A percentile compares a stretch with the other conserved stretches of the same genome.
Evolutionary conservation across 2,329 filamentous ascomycete genomes (phyloP).

Genomic region (Mollisiaceae sp.): DNA sequence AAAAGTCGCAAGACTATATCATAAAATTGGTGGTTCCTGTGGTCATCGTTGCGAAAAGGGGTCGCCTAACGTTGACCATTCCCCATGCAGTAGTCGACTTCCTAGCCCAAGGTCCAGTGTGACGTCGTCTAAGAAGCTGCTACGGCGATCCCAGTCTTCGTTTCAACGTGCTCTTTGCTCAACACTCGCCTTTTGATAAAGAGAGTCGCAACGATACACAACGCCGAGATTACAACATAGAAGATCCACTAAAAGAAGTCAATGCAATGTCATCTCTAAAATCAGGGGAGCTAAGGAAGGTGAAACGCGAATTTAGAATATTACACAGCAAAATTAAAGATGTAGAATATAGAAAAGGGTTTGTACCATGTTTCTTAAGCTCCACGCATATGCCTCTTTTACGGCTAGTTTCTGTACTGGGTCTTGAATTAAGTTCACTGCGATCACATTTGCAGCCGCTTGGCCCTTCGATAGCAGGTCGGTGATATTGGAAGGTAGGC

Average conservation of each 20-base stretch:
- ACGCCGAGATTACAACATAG: conserved; percentile 23
- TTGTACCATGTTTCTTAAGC: conserved; percentile 28
- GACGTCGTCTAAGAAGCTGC: not conserved
- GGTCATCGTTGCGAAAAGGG: no score
- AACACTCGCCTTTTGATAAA: conserved; percentile 51
- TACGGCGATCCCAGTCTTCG: conserved; percentile 49
- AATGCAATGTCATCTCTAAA: no score
- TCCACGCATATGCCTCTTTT: conserved; percentile 27
- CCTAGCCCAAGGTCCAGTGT: no score
- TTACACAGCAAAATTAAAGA: no score
- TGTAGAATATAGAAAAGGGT: no score
- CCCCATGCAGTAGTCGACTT: no score
- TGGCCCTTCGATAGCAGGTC: conserved; percentile 14
- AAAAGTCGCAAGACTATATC: no score
- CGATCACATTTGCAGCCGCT: conserved; percentile 28
- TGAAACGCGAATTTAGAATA: no score
- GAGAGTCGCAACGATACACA: conserved; percentile 45
- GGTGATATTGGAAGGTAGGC: conserved; percentile 18
- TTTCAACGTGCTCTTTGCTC: conserved; percentile 55
- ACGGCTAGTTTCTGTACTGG: conserved; percentile 25
- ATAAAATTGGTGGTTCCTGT: no score
- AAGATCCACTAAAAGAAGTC: conserved; percentile 24
- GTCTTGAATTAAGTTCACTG: conserved; percentile 18
- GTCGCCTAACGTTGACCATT: no score
- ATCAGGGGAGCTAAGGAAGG: no score